A percentile compares a stretch with the other conserved stretches of the same genome.
Conservation (phyloP, 2,329 filamentous ascomycete species). For the Diaporthe vexans region DNA sequence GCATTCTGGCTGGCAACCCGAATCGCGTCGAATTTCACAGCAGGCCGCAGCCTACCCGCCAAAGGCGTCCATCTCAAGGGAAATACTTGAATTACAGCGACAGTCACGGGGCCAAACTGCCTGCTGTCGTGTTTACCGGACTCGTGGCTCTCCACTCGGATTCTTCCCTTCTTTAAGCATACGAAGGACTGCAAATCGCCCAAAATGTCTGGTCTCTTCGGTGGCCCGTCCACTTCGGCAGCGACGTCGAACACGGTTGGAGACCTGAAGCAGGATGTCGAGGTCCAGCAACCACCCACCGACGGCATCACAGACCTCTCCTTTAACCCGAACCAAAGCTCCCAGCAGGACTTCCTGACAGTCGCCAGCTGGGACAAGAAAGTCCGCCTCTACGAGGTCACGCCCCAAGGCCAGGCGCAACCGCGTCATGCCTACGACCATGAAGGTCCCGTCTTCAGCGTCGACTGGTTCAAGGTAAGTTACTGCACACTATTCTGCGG, state of each 20-base stretch:
- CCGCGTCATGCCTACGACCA: conserved; percentile 91
- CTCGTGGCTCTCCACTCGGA: background rate
- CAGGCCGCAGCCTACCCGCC: conserved; percentile 27
- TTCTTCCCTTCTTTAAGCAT: background rate
- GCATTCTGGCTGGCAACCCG: conserved; percentile 25
- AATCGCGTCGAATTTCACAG: conserved; percentile 36
- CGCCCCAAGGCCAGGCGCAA: conserved; percentile 80
- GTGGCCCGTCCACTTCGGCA: conserved; percentile 63
- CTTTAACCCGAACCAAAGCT: conserved; percentile 69
- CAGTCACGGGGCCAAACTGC: background rate
- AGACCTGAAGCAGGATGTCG: conserved; percentile 90
- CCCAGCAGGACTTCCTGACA: conserved; percentile 82
- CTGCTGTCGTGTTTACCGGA: background rate
- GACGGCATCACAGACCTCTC: conserved; percentile 91
- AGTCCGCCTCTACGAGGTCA: conserved; percentile 95
- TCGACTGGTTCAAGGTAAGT: conserved; percentile 89
- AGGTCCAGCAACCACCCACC: conserved; percentile 82
- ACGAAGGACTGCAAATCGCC: conserved; percentile 9
- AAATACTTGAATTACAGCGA: conserved; percentile 2
- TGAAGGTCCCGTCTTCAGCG: conserved; percentile 85
- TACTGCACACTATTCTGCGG: background rate
- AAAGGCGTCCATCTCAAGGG: conserved; percentile 13
- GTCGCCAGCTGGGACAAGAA: conserved; percentile 98
- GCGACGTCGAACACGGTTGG: conserved; percentile 80
- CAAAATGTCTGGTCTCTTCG: conserved; percentile 76